phyloP scores from a whole-genome alignment of 495 filamentous ascomycete genomes.

The Lentithecium fluviatile region DNA sequence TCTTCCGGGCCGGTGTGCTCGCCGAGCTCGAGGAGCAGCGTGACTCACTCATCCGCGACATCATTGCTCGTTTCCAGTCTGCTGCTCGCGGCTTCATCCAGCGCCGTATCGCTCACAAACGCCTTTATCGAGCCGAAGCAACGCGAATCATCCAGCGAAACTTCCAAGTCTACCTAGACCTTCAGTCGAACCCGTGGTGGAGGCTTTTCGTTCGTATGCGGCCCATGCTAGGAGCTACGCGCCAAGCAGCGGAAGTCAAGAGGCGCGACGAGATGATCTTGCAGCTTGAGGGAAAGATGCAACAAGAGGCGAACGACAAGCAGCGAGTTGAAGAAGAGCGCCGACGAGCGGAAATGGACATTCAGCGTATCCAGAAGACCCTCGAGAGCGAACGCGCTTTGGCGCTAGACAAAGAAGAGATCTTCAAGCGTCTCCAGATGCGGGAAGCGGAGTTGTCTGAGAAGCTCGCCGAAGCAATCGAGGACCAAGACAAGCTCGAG shows the following conservation, averaged over 20 bases:
- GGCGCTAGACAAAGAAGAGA: constrained; percentile 96
- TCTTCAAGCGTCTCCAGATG: constrained; percentile 89
- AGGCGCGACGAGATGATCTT: constrained; percentile 90
- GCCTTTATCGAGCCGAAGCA: constrained; percentile 90
- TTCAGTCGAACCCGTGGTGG: constrained; percentile 96
- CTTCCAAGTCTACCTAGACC: constrained; percentile 81
- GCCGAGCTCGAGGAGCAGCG: constrained; percentile 95
- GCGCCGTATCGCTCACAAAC: constrained; percentile 82
- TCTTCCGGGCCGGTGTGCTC: constrained; percentile 94
- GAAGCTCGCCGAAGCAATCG: constrained; percentile 86
- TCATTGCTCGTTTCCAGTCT: constrained; percentile 93
- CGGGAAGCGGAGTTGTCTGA: constrained; percentile 87
- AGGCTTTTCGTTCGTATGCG: constrained; percentile 92
- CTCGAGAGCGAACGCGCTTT: constrained; percentile 92
- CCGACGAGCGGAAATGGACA: constrained; percentile 78
- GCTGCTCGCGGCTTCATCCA: constrained; percentile 85
- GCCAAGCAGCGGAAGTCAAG: constrained; percentile 87
- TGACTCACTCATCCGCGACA: constrained; percentile 85
- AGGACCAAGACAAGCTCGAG: constrained; percentile 92
- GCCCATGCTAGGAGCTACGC: constrained; percentile 85
- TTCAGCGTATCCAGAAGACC: constrained; percentile 85
- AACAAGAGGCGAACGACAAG: constrained; percentile 68
- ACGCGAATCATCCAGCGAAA: constrained; percentile 93
- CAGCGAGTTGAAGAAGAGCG: constrained; percentile 88
- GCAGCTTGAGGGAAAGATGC: constrained; percentile 78